Evolutionary conservation across 2,329 filamentous ascomycete species (phyloP).

Genomic region (Alternaria brassicicola): DNA sequence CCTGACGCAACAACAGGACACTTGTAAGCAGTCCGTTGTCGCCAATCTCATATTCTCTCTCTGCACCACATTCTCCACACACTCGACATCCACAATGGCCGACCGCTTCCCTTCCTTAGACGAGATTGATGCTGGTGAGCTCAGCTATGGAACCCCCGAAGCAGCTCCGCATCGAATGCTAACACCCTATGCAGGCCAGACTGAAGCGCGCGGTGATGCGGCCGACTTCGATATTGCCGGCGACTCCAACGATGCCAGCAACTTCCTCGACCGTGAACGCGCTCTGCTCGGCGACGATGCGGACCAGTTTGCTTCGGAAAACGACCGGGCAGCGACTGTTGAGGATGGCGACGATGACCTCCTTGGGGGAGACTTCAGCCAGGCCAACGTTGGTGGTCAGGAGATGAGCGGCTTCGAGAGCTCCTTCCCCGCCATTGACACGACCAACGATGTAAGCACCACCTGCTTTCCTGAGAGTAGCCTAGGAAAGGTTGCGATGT

Average conservation of each 20-base stretch:
- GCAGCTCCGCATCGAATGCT: slow-evolving; percentile 32
- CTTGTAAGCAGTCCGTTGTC: slow-evolving; percentile 29
- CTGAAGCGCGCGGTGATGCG: slow-evolving; percentile 63
- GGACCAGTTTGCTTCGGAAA: slow-evolving; percentile 80
- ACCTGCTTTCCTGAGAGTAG: slow-evolving; percentile 4
- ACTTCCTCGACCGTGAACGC: slow-evolving; percentile 92
- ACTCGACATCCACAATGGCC: slow-evolving; percentile 49
- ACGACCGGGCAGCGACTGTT: slow-evolving; percentile 69
- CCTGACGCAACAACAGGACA: slow-evolving; percentile 18
- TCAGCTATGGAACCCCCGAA: slow-evolving; percentile 28
- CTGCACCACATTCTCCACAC: neutral
- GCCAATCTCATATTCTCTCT: slow-evolving; percentile 8
- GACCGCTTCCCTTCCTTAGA: slow-evolving; percentile 61
- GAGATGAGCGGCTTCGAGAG: slow-evolving; percentile 75
- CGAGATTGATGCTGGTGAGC: slow-evolving; percentile 59
- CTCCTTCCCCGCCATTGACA: slow-evolving; percentile 85
- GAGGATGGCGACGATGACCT: slow-evolving; percentile 74
- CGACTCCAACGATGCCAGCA: slow-evolving; percentile 68
- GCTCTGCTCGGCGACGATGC: slow-evolving; percentile 91
- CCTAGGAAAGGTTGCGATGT: neutral
- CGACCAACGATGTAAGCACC: slow-evolving; percentile 69
- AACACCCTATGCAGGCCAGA: slow-evolving; percentile 66
- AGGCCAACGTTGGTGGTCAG: slow-evolving; percentile 49
- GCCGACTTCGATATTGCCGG: slow-evolving; percentile 56
- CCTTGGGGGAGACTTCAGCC: slow-evolving; percentile 63